Conservation (phyloP, 73 alveolate species). For the Blepharisma stoltei region DNA sequence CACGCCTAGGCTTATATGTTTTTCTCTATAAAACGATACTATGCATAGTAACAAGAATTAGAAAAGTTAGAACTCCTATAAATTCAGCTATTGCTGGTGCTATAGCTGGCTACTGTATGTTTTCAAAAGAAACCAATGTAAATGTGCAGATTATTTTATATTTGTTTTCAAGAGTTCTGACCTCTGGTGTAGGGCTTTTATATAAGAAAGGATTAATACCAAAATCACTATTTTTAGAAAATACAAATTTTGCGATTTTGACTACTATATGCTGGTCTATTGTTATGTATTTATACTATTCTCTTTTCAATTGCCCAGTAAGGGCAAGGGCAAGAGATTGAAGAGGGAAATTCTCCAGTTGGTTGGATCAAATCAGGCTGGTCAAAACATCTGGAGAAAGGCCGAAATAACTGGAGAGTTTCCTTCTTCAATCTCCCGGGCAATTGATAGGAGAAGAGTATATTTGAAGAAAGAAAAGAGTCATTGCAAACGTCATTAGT, state of each 20-base stretch:
- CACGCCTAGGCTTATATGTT: slow-evolving; percentile 63
- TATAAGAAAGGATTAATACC: slow-evolving; percentile 37
- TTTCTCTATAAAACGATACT: slow-evolving; percentile 58
- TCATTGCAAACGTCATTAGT: slow-evolving; percentile 56
- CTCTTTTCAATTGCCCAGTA: too few relatives aligned
- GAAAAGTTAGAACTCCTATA: slow-evolving; percentile 40
- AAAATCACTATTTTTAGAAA: slow-evolving; percentile 37
- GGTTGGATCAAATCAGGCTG: too few relatives aligned
- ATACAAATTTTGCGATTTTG: slow-evolving; percentile 44
- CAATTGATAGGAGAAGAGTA: too few relatives aligned
- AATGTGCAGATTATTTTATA: slow-evolving; percentile 66
- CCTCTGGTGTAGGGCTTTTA: slow-evolving; percentile 48
- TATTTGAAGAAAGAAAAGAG: slow-evolving; percentile 62
- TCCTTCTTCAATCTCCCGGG: too few relatives aligned
- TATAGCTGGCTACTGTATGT: slow-evolving; percentile 53
- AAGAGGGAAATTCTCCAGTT: too few relatives aligned
- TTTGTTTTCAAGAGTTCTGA: slow-evolving; percentile 59
- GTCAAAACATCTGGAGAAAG: too few relatives aligned
- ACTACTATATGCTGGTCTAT: slow-evolving; percentile 68
- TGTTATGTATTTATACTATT: slow-evolving; percentile 70
- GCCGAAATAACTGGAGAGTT: too few relatives aligned
- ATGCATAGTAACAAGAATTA: slow-evolving; percentile 51
- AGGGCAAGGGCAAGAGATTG: too few relatives aligned
- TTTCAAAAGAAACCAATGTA: slow-evolving; percentile 57
- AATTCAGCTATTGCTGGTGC: slow-evolving; percentile 66